phyloP scores from a whole-genome alignment of 192 early-diverging fungal species.

The Geranomyces variabilis region DNA sequence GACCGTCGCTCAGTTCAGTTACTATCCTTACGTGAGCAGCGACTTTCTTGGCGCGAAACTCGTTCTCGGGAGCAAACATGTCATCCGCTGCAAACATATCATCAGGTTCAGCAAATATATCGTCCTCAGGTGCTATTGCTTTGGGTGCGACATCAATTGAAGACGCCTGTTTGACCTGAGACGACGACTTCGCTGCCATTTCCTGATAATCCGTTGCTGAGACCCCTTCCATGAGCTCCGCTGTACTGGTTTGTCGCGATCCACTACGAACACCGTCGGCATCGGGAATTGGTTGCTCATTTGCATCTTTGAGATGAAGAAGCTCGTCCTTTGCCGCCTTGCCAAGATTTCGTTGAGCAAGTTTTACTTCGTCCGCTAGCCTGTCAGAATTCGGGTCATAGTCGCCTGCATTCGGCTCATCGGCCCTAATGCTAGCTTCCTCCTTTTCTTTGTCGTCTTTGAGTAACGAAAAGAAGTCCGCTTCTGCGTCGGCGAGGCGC shows the following conservation, averaged over 20 bases:
- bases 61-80: slow-evolving; percentile 63
- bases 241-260: slow-evolving; percentile 4
- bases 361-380: slow-evolving; percentile 62
- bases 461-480: slow-evolving; percentile 14
- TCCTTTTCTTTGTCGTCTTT: slow-evolving; percentile 7
- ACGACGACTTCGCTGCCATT: slow-evolving; percentile 20
- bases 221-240: slow-evolving; percentile 47
- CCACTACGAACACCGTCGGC: slow-evolving; percentile 25
- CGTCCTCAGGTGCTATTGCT: background rate
- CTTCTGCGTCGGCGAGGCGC: slow-evolving; percentile 1
- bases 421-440: slow-evolving; percentile 14
- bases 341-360: slow-evolving; percentile 49
- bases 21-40: slow-evolving; percentile 35
- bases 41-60: slow-evolving; percentile 31
- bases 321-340: slow-evolving; percentile 39
- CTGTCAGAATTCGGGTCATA: slow-evolving; percentile 80
- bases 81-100: slow-evolving; percentile 83
- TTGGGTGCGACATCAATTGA: background rate
- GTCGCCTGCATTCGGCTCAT: slow-evolving; percentile 62
- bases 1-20: background rate
- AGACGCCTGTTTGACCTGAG: slow-evolving; percentile 9
- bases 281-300: slow-evolving; percentile 44
- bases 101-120: slow-evolving; percentile 29
- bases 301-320: slow-evolving; percentile 32
- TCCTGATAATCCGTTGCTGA: slow-evolving; percentile 70